phyloP scores from a whole-genome alignment of 129 eudicot species.

The Lactuca saligna region DNA sequence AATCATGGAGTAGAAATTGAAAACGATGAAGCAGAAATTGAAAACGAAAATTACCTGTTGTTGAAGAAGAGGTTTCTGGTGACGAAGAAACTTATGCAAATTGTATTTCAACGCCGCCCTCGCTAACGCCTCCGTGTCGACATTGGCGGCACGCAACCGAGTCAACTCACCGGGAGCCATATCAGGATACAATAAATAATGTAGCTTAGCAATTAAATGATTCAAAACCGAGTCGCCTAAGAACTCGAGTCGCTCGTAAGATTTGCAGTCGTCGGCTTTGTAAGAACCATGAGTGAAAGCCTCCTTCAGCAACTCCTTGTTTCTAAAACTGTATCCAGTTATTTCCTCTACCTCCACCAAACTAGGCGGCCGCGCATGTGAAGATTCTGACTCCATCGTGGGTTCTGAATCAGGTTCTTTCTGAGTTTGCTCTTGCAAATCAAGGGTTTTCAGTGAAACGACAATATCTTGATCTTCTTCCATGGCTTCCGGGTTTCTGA shows the following conservation, averaged over 20 bases:
- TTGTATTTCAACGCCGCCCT: slow-evolving; percentile 44
- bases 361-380: not conserved
- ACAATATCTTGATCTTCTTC: not conserved
- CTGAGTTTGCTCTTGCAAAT: not conserved
- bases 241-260: slow-evolving; percentile 52
- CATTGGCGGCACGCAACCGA: slow-evolving; percentile 56
- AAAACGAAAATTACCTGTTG: slow-evolving; percentile 35
- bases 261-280: not conserved
- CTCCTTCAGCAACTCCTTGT: slow-evolving; percentile 32
- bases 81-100: slow-evolving; percentile 48
- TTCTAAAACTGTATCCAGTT: slow-evolving; percentile 31
- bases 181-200: slow-evolving; percentile 36
- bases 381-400: not conserved
- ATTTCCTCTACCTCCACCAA: slow-evolving; percentile 40
- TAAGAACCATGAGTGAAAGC: slow-evolving; percentile 47
- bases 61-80: slow-evolving; percentile 37
- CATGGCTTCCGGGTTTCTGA: not conserved
- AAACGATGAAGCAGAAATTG: not conserved
- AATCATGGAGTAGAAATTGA: not conserved
- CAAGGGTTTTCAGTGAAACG: slow-evolving; percentile 1
- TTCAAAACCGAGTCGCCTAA: slow-evolving; percentile 59
- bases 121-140: slow-evolving; percentile 69
- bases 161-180: slow-evolving; percentile 57
- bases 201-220: slow-evolving; percentile 35
- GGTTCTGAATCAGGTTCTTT: not conserved